phyloP scores from a whole-genome alignment of 306 rosid species.

The Medicago ruthenica region DNA sequence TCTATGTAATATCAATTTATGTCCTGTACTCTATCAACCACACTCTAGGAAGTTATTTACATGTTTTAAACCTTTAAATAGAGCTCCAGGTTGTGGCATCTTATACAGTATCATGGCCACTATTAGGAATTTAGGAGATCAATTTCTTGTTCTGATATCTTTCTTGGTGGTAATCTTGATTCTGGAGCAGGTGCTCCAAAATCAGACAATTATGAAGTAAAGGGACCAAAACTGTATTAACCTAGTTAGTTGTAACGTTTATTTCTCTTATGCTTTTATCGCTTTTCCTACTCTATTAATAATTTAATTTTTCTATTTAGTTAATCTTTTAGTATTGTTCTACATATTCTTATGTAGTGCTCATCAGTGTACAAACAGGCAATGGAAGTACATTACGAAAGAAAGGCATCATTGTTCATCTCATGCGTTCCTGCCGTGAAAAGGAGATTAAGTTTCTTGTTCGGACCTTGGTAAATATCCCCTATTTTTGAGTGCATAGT shows the following conservation, averaged over 20 bases:
- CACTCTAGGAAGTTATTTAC: neutral
- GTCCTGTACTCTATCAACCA: slow-evolving; percentile 6
- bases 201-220: neutral
- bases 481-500: neutral
- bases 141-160: neutral
- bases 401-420: slow-evolving; percentile 80
- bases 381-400: slow-evolving; percentile 81
- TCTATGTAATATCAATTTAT: slow-evolving; percentile 5
- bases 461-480: slow-evolving; percentile 83
- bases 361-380: slow-evolving; percentile 89
- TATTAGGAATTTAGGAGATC: neutral
- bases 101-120: slow-evolving; percentile 1
- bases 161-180: slow-evolving; percentile 9
- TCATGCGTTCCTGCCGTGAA: slow-evolving; percentile 87
- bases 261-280: slow-evolving; percentile 10
- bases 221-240: too few relatives aligned
- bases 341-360: slow-evolving; percentile 51
- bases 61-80: neutral
- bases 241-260: neutral
- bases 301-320: slow-evolving; percentile 28
- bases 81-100: slow-evolving; percentile 22
- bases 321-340: slow-evolving; percentile 38
- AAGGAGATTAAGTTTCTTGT: slow-evolving; percentile 94
- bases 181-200: slow-evolving; percentile 4
- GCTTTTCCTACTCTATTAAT: too few relatives aligned